Base-by-base conservation (phyloP, 306 rosid species). In the Cucumis cinereus region DNA sequence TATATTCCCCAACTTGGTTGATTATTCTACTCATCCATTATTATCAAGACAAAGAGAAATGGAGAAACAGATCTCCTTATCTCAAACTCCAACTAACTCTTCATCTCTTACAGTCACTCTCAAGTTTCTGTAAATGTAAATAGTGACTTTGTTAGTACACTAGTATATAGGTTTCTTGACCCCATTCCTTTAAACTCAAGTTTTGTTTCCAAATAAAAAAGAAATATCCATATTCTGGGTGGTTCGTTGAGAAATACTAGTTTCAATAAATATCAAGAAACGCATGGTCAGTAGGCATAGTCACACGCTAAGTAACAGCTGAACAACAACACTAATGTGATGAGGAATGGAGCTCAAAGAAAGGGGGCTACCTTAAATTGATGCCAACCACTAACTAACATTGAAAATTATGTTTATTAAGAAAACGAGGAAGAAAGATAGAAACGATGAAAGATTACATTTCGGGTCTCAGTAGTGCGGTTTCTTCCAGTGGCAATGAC, bases 401-500 rank as follows among this genome's bases (percentile, higher is more conserved):
- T 35, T 10, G 38, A 52, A 74, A 74, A 8, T 6, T 28, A 54
- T 56, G 4, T 56, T 10, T 3, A n/a, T n/a, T 3, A 33, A 73
- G n/a, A 28, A 30, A 74, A 10, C 6, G 69, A 15, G 45, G 8
- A 17, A 13, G 41, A 81, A 2, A 52, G 54, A 69, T 53, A 45
- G 75, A 74, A 24, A 35, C n/a, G 20, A 54, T 38, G 66, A 64
- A 62, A 53, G 77, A 54, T 81, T 86, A 92, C 99, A 78, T 94
- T 89, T 77, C 93, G 89, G 15, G 97, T 85, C 91, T 92, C 93
- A 3, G 78, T 92, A 41, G 99, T 89, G 74, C 85, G 87, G 72
- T 94, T 94, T 82, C 99, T 90, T 82, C 99, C 99, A 0, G 85
- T 83, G 74, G 99, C 84, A 73, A 94, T 79, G 77, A 86, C 91